These are phyloP conservation scores for Coemansia sp. DNA, from an alignment of 192 early-diverging fungal genomes.

Conservation along the genomic window DNA sequence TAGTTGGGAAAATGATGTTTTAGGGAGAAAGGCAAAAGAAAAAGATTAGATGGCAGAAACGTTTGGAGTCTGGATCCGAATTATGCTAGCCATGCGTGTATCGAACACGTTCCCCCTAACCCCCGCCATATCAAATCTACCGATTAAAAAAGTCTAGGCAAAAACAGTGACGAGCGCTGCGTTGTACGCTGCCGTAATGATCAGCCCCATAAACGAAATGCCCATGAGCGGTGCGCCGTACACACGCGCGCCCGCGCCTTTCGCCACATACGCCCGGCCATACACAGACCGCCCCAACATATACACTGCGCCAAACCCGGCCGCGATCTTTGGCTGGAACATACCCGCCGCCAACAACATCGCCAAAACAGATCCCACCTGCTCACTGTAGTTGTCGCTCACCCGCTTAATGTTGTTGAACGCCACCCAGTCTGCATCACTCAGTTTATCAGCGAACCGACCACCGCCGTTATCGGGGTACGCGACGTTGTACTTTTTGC, in stretches of 20 bases:
- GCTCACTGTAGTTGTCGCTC: slow-evolving; percentile 55
- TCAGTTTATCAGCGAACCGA: slow-evolving; percentile 48
- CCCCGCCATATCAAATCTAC: too few relatives aligned
- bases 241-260: too few relatives aligned
- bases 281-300: slow-evolving; percentile 44
- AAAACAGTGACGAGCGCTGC: slow-evolving; percentile 20
- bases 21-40: background rate
- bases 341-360: slow-evolving; percentile 40
- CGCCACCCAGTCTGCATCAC: slow-evolving; percentile 49
- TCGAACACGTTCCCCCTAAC: too few relatives aligned
- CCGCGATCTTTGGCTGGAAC: slow-evolving; percentile 46
- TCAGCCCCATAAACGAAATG: slow-evolving; percentile 22
- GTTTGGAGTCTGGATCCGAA: background rate
- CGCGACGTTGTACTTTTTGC: slow-evolving; percentile 51
- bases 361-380: slow-evolving; percentile 26
- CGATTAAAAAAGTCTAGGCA: slow-evolving; percentile 14
- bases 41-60: background rate
- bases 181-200: slow-evolving; percentile 25
- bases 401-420: slow-evolving; percentile 57
- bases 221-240: slow-evolving; percentile 13
- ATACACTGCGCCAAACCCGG: slow-evolving; percentile 25
- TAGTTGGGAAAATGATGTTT: background rate
- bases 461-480: slow-evolving; percentile 56
- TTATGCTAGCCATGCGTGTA: too few relatives aligned
- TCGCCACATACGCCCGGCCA: slow-evolving; percentile 26